Base-by-base conservation (phyloP, 768 basidiomycete species). In the Boletus barrowsii region DNA sequence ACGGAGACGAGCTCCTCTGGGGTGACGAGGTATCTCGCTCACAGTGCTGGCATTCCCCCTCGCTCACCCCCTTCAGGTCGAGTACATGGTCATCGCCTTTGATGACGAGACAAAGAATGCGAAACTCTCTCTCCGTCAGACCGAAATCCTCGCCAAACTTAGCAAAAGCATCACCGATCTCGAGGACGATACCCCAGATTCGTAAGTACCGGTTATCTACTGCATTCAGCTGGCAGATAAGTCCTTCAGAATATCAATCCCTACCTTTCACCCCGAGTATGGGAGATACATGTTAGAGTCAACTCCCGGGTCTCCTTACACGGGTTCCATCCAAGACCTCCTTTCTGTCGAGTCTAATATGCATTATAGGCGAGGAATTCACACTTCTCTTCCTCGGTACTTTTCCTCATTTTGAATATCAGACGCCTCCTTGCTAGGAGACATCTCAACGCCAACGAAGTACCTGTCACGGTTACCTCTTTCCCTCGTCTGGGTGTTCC, bases 201-300 rank as follows among this genome's bases (percentile, higher is more conserved):
- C 80, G 87, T 88, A 69, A 61, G 85, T 73, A 22, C 22, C 26
- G 18, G 50, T 53, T 29, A 41, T 35, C 44, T 53, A 10, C 37
- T 35, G 4, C 41, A 20, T 47, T 20, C 24, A 30, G 22, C 41
- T 46, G 29, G 32, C 11, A 14, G 13, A 44, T 39, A 47, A 59
- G 50, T 33, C 42, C 43, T 56, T 36, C 55, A 93, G 88, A 36
- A 75, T 84, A 42, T 77, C 84, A 3, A 82, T 93, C 24, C 97
- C 97, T 3, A 89, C 87, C 13, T 98, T 95, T 66, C 97, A 98
- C 67, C 96, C 96, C 17, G 97, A 99, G 72, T 99, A 98, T 75
- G 97, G 97, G 39, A 83, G 95, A 37, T 98, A 91, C 75, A 99
- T 99, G 97, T 80, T 99, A 49, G 97, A 99, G 70, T 93, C 93